phyloP scores from a whole-genome alignment of 345 rosid species.

The Eucalyptus virginea region DNA sequence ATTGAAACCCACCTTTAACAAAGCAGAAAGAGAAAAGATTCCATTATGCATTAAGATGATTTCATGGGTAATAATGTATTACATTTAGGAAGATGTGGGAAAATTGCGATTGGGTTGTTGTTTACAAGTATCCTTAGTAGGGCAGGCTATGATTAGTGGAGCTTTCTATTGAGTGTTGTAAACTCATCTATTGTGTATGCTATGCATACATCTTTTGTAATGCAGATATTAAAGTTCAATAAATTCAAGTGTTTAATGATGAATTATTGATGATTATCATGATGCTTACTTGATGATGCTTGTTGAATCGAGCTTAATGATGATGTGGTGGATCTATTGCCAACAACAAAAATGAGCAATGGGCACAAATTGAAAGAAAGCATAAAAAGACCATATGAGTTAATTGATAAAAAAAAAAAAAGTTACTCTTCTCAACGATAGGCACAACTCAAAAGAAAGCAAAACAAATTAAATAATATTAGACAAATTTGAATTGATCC shows the following conservation, averaged over 20 bases:
- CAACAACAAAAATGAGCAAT: background rate
- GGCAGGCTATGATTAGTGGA: background rate
- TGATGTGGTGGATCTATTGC: background rate
- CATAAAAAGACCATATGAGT: background rate
- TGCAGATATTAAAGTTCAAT: background rate
- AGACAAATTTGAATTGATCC: background rate
- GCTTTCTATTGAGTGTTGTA: background rate
- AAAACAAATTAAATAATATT: too few relatives aligned
- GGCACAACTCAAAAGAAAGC: background rate
- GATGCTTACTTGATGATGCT: background rate
- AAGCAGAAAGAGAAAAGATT: background rate
- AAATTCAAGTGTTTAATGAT: background rate
- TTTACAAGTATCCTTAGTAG: background rate
- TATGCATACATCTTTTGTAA: background rate
- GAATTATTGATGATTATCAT: too few relatives aligned
- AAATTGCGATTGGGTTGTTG: too few relatives aligned
- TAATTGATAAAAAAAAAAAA: too few relatives aligned
- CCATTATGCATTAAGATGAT: background rate
- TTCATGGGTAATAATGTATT: background rate
- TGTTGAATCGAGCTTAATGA: background rate
- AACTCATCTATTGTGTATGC: accelerated
- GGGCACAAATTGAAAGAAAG: too few relatives aligned
- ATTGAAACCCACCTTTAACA: background rate
- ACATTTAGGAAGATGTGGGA: background rate
- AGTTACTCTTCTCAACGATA: background rate